phyloP scores from a whole-genome alignment of 176 grass and related monocot genomes.

The Poa annua region DNA sequence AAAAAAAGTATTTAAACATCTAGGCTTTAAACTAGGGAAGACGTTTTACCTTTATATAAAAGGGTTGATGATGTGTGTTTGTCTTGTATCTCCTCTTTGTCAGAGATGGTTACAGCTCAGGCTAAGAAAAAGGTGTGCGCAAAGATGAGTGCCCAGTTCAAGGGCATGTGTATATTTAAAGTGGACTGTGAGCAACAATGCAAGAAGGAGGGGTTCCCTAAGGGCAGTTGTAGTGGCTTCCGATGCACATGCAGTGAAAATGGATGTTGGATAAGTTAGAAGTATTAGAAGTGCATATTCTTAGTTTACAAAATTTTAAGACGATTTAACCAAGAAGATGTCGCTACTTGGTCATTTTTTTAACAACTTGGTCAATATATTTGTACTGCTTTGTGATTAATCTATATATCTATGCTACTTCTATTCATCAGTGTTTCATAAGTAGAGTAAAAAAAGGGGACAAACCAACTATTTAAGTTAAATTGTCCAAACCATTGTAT shows the following conservation, averaged over 20 bases:
- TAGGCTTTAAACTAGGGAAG: neutral
- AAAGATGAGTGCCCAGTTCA: neutral
- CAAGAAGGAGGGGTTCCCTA: neutral
- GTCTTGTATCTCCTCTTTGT: conserved; percentile 7
- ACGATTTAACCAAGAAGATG: neutral
- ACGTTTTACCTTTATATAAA: neutral
- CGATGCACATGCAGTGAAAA: neutral
- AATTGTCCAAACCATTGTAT: neutral
- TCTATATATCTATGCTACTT: neutral
- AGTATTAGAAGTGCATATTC: neutral
- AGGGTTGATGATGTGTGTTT: neutral
- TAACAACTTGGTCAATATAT: conserved; percentile 1
- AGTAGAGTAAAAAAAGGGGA: neutral
- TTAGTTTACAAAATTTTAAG: neutral
- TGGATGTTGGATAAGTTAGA: neutral
- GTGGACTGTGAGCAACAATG: neutral
- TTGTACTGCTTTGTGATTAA: neutral
- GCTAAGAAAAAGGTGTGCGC: neutral
- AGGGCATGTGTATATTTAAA: neutral
- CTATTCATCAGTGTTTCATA: neutral
- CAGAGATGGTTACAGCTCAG: neutral
- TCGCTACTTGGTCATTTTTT: neutral
- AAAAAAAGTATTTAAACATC: neutral
- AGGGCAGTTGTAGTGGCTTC: neutral
- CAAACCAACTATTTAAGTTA: neutral